Evolutionary conservation across 805 yeast species (phyloP), one percentile per base, ranked within the genome.

Genomic region (Barnettozyma sp.): DNA sequence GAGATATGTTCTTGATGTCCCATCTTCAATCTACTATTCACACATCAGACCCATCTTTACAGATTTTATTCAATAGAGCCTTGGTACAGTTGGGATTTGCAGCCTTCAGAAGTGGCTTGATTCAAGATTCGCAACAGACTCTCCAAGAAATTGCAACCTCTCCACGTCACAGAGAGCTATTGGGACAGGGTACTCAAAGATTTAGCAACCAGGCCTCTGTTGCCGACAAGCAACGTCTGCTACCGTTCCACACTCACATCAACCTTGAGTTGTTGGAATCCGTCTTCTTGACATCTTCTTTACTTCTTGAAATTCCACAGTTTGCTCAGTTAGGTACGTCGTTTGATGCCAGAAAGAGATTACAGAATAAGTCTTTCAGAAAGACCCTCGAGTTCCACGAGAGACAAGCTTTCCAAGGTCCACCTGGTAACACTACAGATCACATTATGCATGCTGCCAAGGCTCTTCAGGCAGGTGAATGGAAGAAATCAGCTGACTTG

Each of bases 241-340:
- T 92, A 58, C 99, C 99, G 40, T 92, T 82, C 81, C 98, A 92
- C 66, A 87, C 86, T 83, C 99, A 92, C 65, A 90, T 92, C 61
- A 92, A 92, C 64, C 69, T 90, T 51, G 97, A 94, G 68, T 76
- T 92, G 54, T 72, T 92, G 47, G 98, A 92, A 65, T 82, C 94
- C 58, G 95, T 85, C 32, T 90, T 82, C 71, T 75, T 87, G 69
- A 92, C 97, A 10, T 71, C 85, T 40, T 84, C 95, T 21, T 68
- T 92, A 62, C 73, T 92, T 56, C 75, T 85, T 48, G 98, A 94
- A 68, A 79, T 92, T 42, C 98, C 99, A 24, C 77, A 75, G 55
- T 76, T 86, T 67, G 94, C 94, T 20, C 80, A 83, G 46, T 66
- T 77, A 36, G 72, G 71, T 33, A 58, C 69, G 20, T 64, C 73